phyloP scores from a whole-genome alignment of 2,329 filamentous ascomycete species.

The Phoma sp. region DNA sequence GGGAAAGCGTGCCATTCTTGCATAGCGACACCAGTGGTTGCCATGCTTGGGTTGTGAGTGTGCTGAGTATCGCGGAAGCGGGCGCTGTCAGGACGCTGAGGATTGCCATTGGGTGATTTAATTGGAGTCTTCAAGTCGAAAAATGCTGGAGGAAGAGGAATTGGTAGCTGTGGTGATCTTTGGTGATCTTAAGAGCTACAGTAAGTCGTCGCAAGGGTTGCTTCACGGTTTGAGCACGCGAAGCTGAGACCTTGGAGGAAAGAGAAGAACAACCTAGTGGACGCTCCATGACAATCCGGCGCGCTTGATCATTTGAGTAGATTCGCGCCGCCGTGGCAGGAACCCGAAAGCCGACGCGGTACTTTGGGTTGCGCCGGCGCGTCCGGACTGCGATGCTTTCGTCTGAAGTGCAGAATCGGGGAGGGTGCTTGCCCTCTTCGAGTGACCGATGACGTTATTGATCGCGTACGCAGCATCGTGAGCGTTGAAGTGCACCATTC shows the following conservation, averaged over 20 bases:
- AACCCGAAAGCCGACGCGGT: constrained; percentile 22
- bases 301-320: constrained; percentile 5
- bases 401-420: constrained; percentile 40
- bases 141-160: neutral
- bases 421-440: constrained; percentile 43
- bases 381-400: constrained; percentile 33
- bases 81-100: constrained; percentile 21
- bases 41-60: constrained; percentile 56
- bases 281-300: constrained; percentile 2
- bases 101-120: constrained; percentile 40
- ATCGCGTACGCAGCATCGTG: constrained; percentile 16
- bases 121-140: neutral
- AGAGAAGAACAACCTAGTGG: neutral
- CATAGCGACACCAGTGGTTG: constrained; percentile 56
- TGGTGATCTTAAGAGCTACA: neutral
- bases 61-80: constrained; percentile 28
- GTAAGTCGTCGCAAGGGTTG: constrained; percentile 3
- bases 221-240: constrained; percentile 9
- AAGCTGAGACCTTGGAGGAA: constrained; percentile 8
- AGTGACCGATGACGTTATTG: constrained; percentile 45
- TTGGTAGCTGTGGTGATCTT: neutral
- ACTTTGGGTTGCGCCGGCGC: constrained; percentile 27
- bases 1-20: constrained; percentile 52
- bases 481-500: constrained; percentile 1
- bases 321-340: constrained; percentile 6